Evolutionary conservation across 2,329 filamentous ascomycete genomes (phyloP).

Genomic region (Elsinoe fawcettii): DNA sequence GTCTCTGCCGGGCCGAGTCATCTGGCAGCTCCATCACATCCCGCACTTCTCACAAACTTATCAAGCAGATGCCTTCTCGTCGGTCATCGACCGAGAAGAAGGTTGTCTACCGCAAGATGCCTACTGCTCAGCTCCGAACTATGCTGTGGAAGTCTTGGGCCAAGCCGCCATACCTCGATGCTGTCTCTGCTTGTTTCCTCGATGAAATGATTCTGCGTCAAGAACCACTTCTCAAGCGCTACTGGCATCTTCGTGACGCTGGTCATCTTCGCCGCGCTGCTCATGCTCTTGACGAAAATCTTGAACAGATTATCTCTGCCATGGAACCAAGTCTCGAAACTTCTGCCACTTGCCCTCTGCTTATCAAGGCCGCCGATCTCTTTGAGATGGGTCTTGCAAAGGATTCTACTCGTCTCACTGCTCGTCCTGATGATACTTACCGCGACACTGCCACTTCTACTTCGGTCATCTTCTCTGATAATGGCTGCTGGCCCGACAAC

Average conservation of each 20-base stretch:
- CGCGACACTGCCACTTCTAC: slow-evolving; percentile 42
- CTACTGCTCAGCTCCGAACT: slow-evolving; percentile 17
- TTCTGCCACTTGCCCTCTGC: slow-evolving; percentile 23
- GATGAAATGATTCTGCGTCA: slow-evolving; percentile 19
- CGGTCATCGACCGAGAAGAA: slow-evolving; percentile 15
- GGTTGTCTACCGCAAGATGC: slow-evolving; percentile 15
- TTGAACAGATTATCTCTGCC: slow-evolving; percentile 19
- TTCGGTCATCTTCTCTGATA: slow-evolving; percentile 47
- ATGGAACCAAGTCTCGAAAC: slow-evolving; percentile 19
- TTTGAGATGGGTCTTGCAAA: slow-evolving; percentile 38
- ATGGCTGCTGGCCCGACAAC: slow-evolving; percentile 47
- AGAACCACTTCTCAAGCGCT: slow-evolving; percentile 39
- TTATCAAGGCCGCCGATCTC: slow-evolving; percentile 35
- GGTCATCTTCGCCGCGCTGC: slow-evolving; percentile 34
- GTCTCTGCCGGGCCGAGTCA: not conserved
- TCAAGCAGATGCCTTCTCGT: slow-evolving; percentile 14
- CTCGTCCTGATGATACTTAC: slow-evolving; percentile 33
- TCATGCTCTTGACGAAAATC: slow-evolving; percentile 17
- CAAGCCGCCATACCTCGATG: slow-evolving; percentile 18
- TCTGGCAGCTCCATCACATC: slow-evolving; percentile 1
- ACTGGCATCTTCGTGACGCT: slow-evolving; percentile 40
- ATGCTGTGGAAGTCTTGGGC: slow-evolving; percentile 18
- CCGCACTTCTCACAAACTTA: slow-evolving; percentile 1
- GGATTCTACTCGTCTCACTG: slow-evolving; percentile 36
- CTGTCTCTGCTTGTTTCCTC: slow-evolving; percentile 19